Evolutionary conservation across 2,329 filamentous ascomycete species (phyloP).

Genomic region (Penicillium sp.): DNA sequence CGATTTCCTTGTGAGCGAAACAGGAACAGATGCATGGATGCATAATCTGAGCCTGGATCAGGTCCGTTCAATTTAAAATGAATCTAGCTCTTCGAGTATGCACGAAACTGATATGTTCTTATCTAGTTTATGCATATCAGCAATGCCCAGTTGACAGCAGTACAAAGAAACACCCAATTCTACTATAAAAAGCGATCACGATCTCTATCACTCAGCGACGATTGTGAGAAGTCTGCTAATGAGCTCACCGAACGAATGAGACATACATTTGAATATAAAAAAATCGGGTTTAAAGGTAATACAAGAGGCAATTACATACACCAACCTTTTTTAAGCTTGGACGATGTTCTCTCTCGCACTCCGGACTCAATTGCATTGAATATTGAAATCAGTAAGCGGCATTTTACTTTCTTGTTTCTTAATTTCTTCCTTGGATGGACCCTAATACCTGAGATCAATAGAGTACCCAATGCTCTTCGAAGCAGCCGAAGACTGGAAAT

Average conservation of each 20-base stretch:
- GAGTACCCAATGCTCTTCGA: conserved; percentile 42
- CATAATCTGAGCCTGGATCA: conserved; percentile 39
- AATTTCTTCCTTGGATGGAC: background rate
- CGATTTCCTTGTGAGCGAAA: conserved; percentile 42
- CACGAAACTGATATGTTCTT: conserved; percentile 7
- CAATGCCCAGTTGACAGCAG: conserved; percentile 18
- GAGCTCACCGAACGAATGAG: conserved; percentile 27
- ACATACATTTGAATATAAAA: conserved; percentile 37
- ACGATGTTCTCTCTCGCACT: conserved; percentile 34
- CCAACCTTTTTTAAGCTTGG: conserved; percentile 34
- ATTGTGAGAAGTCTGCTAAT: background rate
- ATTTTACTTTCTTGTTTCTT: conserved; percentile 11
- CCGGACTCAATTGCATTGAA: conserved; percentile 37
- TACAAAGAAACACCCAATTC: conserved; percentile 1
- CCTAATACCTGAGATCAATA: conserved; percentile 14
- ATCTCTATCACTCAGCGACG: background rate
- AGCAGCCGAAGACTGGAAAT: conserved; percentile 26
- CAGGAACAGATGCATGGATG: conserved; percentile 39
- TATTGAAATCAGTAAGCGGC: conserved; percentile 36
- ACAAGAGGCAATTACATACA: conserved; percentile 36
- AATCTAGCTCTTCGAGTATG: background rate
- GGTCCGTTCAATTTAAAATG: conserved; percentile 15
- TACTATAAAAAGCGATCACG: conserved; percentile 2
- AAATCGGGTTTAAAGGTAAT: conserved; percentile 37
- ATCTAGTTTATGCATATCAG: conserved; percentile 28